Evolutionary conservation across 2,329 filamentous ascomycete species (phyloP).

Genomic region (Capronia americana): DNA sequence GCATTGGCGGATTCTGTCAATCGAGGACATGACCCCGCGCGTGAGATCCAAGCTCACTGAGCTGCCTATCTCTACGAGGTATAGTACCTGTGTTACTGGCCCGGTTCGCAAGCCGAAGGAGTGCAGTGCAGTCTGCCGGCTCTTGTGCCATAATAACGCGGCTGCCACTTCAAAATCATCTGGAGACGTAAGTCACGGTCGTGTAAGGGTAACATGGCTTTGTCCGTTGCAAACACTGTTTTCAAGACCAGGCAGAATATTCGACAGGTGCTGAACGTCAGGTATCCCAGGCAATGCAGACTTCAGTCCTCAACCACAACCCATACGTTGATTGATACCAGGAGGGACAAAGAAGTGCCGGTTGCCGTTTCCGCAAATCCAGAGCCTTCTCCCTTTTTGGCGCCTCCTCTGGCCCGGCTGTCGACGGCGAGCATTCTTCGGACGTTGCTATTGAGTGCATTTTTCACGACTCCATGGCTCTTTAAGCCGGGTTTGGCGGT

Average conservation of each 20-base stretch:
- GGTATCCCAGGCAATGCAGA: background rate
- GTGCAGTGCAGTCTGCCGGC: background rate
- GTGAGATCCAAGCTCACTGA: background rate
- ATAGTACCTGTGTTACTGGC: background rate
- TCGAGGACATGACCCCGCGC: background rate
- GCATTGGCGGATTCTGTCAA: background rate
- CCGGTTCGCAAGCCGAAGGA: background rate
- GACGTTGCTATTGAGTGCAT: slow-evolving; percentile 42
- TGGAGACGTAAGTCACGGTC: background rate
- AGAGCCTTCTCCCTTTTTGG: background rate
- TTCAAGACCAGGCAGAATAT: background rate
- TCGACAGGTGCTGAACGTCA: background rate
- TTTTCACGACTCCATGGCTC: slow-evolving; percentile 44
- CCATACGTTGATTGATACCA: background rate
- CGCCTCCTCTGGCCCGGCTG: slow-evolving; percentile 28
- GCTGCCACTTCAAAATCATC: background rate
- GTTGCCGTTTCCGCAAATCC: background rate
- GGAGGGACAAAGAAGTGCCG: background rate
- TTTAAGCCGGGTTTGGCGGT: slow-evolving; percentile 43
- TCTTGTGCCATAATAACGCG: background rate
- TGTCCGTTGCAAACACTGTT: background rate
- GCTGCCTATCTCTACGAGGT: background rate
- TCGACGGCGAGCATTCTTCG: slow-evolving; percentile 41
- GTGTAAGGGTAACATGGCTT: slow-evolving; percentile 3
- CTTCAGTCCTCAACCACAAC: slow-evolving; percentile 1